These are phyloP conservation scores for Mucor sp. DNA, from an alignment of 371 early-diverging fungal genomes.

Conservation along the genomic window DNA sequence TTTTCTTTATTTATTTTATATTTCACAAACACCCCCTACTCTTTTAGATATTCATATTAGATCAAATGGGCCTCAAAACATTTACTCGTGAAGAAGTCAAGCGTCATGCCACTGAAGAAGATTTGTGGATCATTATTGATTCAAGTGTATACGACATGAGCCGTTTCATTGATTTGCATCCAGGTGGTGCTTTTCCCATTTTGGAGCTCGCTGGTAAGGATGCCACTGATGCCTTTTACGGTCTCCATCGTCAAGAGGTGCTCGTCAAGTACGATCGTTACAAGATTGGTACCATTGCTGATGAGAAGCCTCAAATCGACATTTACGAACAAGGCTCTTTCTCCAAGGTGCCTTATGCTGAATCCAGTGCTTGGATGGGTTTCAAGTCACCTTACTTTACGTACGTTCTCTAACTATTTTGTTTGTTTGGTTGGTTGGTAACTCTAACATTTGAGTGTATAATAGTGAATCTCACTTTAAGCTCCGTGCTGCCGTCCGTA, in stretches of 20 bases:
- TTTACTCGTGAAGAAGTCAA: constrained; percentile 75
- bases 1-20: neutral
- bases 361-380: constrained; percentile 52
- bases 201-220: constrained; percentile 77
- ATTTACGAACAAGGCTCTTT: constrained; percentile 40
- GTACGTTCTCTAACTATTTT: constrained; percentile 4
- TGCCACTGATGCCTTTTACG: constrained; percentile 67
- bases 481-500: constrained; percentile 42
- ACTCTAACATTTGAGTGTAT: neutral
- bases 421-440: neutral
- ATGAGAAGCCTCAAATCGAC: constrained; percentile 36
- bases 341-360: constrained; percentile 62
- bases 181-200: constrained; percentile 86
- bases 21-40: constrained; percentile 2
- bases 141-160: constrained; percentile 92
- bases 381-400: constrained; percentile 58
- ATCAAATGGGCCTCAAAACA: constrained; percentile 21
- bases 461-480: constrained; percentile 53
- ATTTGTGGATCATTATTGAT: constrained; percentile 88
- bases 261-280: constrained; percentile 56
- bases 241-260: constrained; percentile 71
- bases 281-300: constrained; percentile 51
- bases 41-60: neutral
- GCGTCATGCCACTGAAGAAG: constrained; percentile 71
- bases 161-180: constrained; percentile 77